Base-by-base conservation (phyloP, 2,329 filamentous ascomycete species). In the Stenocarpella maydis region DNA sequence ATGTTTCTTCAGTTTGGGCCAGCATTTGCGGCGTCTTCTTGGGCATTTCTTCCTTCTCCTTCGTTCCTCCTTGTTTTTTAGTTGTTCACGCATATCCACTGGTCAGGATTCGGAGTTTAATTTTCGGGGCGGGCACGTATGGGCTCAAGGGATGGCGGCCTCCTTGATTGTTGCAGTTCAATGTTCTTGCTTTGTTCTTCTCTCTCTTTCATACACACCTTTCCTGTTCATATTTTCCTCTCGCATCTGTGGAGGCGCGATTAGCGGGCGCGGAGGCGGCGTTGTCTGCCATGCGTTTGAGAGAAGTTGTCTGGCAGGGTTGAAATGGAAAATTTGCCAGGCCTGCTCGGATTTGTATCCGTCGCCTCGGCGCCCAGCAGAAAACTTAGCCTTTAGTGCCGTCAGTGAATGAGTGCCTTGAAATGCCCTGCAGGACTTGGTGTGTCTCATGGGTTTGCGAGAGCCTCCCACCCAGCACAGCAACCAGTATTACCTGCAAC, bases 271-370 rank as follows among this genome's bases (percentile, higher is more conserved):
- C 14, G 52, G 9, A 12, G n/a, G 10, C 28, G 39, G 52, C 12
- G 19, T 41, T 47, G 17, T 37, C 14, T 37, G 41, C 8, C 24
- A 5, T 67, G 64, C 41, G 45, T 50, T 55, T 49, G 64, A 52
- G n/a, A 49, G 41, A 34, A 49, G 28, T 58, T 39, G 34, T 37
- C 52, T 12, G 19, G 7, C 45, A 10, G 26, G 39, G 19, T 15
- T 67, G 39, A 26, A 67, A 67, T 67, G 64, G n/a, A 67, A 37
- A 49, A 31, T 14, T 39, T 53, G 28, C 21, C 21, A 49, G 52
- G 52, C 64, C 64, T 49, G 52, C 52, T 67, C 64, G 64, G 64
- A 58, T 21, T 49, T 43, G n/a, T 58, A 14, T 39, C 64, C 64
- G 64, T 58, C 43, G 64, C 64, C 45, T 67, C 50, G 24, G 28